Evolutionary conservation across 2,329 filamentous ascomycete species (phyloP), one percentile per base, ranked within the genome.

Genomic region (Fusarium sp.): DNA sequence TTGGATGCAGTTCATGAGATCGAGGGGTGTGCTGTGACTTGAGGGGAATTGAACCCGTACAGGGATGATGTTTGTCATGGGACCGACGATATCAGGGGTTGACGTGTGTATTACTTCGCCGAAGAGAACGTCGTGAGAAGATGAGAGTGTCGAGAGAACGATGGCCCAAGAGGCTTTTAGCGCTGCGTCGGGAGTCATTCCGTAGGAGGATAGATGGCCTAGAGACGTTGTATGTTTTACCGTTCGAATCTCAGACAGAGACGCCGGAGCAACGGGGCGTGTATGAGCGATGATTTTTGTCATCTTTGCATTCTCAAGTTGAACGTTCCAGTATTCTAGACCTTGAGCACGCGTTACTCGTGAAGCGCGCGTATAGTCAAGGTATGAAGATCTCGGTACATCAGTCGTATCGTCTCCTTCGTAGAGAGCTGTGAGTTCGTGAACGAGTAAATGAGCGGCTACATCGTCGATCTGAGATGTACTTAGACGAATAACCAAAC

Each of bases 121-220:
- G 63, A 90, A 90, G 7, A 90, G 83, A 11, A 91, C 84, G 46
- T 91, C 89, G 10, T 83, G 80, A 0, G 78, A 81, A 0, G 82
- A 85, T 0, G 87, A 85, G 15, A 89, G 79, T 30, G 83, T 86
- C 1, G 87, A 86, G 11, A 91, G 83, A 0, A 87, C 84, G 67
- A 88, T 84, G 2, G 88, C 86, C 88, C 89, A 91, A 0, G 88
- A 88, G 0, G 87, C 85, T 76, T 89, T 89, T 38, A 90, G 81
- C 6, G 90, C 83, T 0, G 86, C 85, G 65, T 88, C 86, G 42
- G 87, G 86, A 1, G 83, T 82, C 65, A 88, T 83, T 13, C 83
- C 85, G 7, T 87, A 79, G 40, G 83, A 83, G 12, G 82, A 74
- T 8, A 86, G 76, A 15, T 84, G 82, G 11, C 82, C 82, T 2